These are phyloP conservation scores for Erysiphe pulchra DNA, from an alignment of 2,329 filamentous ascomycete genomes.

Conservation along the genomic window DNA sequence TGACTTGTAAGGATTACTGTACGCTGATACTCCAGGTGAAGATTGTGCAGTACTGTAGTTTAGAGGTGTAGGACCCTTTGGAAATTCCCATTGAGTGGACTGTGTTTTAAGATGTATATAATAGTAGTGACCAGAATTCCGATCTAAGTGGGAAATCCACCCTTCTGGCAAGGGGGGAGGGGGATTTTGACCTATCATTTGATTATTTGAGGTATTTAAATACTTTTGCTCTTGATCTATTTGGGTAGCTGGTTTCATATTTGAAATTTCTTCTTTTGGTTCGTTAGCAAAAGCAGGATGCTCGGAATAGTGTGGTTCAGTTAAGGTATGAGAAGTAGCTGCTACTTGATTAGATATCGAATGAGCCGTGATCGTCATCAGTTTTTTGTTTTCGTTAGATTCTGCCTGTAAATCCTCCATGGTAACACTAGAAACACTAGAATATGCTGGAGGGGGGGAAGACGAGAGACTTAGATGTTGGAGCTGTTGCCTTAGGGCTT, in stretches of 20 bases:
- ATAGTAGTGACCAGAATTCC: slow-evolving; percentile 92
- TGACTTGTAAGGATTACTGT: slow-evolving; percentile 46
- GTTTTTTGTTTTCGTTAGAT: slow-evolving; percentile 46
- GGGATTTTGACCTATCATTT: slow-evolving; percentile 39
- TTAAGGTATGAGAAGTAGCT: slow-evolving; percentile 13
- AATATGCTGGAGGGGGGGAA: slow-evolving; percentile 87
- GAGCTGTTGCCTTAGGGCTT: slow-evolving; percentile 66
- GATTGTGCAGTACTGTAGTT: slow-evolving; percentile 60
- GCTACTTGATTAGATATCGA: slow-evolving; percentile 13
- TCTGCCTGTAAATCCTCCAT: slow-evolving; percentile 28
- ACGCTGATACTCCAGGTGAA: slow-evolving; percentile 50
- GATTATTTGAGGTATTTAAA: slow-evolving; percentile 17
- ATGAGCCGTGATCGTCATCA: slow-evolving; percentile 7
- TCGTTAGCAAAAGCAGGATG: slow-evolving; percentile 90
- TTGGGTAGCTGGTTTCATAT: slow-evolving; percentile 9
- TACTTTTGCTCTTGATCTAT: slow-evolving; percentile 8
- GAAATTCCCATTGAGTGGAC: slow-evolving; percentile 96
- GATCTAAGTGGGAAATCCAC: slow-evolving; percentile 92
- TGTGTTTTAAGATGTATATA: slow-evolving; percentile 93
- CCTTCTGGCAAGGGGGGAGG: slow-evolving; percentile 88
- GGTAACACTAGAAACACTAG: slow-evolving; percentile 35
- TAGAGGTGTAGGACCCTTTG: slow-evolving; percentile 78
- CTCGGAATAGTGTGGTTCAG: slow-evolving; percentile 26
- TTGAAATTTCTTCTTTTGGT: slow-evolving; percentile 21
- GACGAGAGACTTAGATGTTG: slow-evolving; percentile 56